A percentile compares a stretch with the other conserved stretches of the same genome.
Conservation (phyloP, 2,329 filamentous ascomycete species). For the Juglanconis oblonga region DNA sequence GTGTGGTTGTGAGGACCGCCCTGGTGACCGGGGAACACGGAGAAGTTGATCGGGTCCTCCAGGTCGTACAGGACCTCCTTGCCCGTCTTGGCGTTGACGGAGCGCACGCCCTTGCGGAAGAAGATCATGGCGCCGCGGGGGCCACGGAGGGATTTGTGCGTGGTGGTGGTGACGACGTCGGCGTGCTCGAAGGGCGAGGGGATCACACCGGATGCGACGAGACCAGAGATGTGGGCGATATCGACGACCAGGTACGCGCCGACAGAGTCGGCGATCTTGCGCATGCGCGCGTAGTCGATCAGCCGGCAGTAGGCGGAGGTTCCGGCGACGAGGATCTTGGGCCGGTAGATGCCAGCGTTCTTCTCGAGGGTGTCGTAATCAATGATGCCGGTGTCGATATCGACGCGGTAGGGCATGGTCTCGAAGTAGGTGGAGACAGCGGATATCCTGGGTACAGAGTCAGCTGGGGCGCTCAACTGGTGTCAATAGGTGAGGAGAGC, state of each 20-base stretch:
- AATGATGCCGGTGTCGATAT: slow-evolving; percentile 88
- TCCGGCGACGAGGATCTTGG: slow-evolving; percentile 93
- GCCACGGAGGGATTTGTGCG: slow-evolving; percentile 97
- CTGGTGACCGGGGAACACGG: slow-evolving; percentile 98
- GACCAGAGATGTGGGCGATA: slow-evolving; percentile 98
- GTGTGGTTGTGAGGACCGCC: slow-evolving; percentile 99
- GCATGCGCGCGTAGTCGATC: slow-evolving; percentile 96
- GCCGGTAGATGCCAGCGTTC: slow-evolving; percentile 86
- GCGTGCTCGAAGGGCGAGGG: slow-evolving; percentile 89
- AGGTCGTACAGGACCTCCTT: slow-evolving; percentile 90
- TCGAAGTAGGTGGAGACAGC: slow-evolving; percentile 99
- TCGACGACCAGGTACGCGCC: slow-evolving; percentile 95
- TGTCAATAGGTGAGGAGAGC: slow-evolving; percentile 27
- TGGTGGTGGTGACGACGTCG: slow-evolving; percentile 97
- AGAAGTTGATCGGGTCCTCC: slow-evolving; percentile 96
- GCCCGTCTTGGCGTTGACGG: slow-evolving; percentile 83
- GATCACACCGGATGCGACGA: slow-evolving; percentile 90
- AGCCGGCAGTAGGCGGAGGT: slow-evolving; percentile 97
- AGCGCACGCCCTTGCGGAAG: slow-evolving; percentile 95
- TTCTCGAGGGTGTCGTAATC: slow-evolving; percentile 93
- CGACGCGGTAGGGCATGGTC: slow-evolving; percentile 92
- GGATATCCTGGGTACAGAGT: slow-evolving; percentile 63
- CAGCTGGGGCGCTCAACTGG: not conserved
- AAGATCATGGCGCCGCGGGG: slow-evolving; percentile 99
- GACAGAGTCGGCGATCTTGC: slow-evolving; percentile 88